Percentiles rank a stretch among this genome's conserved stretches.
Evolutionary conservation across 2,329 filamentous ascomycete genomes (phyloP).

Genomic region (Teratosphaeria epicoccoides): DNA sequence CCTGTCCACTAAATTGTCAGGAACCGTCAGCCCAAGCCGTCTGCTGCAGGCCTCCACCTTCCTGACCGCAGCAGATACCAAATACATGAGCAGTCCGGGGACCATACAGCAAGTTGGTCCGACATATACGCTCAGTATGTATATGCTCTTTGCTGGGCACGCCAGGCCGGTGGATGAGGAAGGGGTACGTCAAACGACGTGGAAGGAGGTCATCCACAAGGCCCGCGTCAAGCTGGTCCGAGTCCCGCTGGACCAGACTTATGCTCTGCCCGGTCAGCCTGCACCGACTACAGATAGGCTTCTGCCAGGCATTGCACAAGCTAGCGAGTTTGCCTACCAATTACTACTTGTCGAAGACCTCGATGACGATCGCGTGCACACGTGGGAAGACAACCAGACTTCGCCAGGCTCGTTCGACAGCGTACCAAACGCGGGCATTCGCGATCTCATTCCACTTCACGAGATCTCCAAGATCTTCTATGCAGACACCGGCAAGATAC

Average conservation of each 20-base stretch:
- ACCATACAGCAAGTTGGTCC: conserved; percentile 73
- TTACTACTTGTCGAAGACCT: conserved; percentile 75
- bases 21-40: conserved; percentile 79
- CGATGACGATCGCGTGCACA: conserved; percentile 59
- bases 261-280: conserved; percentile 28
- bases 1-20: conserved; percentile 66
- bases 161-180: conserved; percentile 46
- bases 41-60: conserved; percentile 88
- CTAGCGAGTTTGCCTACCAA: conserved; percentile 65
- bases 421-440: conserved; percentile 50
- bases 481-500: conserved; percentile 76
- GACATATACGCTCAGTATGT: conserved; percentile 74
- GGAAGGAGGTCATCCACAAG: conserved; percentile 97
- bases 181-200: conserved; percentile 57
- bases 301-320: conserved; percentile 15
- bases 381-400: conserved; percentile 49
- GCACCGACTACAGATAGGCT: conserved; percentile 2
- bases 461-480: conserved; percentile 87
- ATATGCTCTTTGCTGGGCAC: conserved; percentile 89
- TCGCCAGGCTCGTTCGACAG: conserved; percentile 51
- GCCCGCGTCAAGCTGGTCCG: conserved; percentile 70
- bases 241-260: conserved; percentile 49
- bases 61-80: conserved; percentile 73
- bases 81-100: conserved; percentile 55
- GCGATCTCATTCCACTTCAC: conserved; percentile 58